These are phyloP conservation scores for Saccharomycopsis capsularis DNA, from an alignment of 805 yeast genomes.

Conservation along the genomic window DNA sequence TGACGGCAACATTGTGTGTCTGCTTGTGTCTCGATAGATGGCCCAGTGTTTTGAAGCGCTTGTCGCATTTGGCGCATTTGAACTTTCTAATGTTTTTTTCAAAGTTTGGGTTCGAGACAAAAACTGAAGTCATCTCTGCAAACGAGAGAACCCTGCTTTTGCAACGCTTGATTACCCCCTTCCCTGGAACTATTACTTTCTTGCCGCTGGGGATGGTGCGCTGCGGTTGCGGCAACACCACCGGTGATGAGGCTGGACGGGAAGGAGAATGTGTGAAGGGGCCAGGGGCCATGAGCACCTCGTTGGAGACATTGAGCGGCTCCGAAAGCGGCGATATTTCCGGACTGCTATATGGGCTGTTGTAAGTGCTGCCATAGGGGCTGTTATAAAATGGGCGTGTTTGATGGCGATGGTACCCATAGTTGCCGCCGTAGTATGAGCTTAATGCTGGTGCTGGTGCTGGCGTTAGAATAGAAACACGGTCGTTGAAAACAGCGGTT, in stretches of 20 bases:
- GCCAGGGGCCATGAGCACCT: background rate
- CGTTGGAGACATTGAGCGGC: background rate
- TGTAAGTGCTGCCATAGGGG: background rate
- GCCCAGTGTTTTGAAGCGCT: slow-evolving; percentile 16
- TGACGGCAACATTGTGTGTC: slow-evolving; percentile 7
- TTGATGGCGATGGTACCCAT: background rate
- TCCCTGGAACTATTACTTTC: background rate
- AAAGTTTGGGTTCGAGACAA: slow-evolving; percentile 19
- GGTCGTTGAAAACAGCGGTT: background rate
- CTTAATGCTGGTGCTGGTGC: background rate
- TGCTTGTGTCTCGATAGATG: slow-evolving; percentile 15
- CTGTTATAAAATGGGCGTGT: background rate
- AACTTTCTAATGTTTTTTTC: slow-evolving; percentile 13
- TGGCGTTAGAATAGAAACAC: too few species aligned
- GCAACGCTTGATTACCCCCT: too few species aligned
- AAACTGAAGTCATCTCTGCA: slow-evolving; percentile 15
- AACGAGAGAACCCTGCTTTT: slow-evolving; percentile 1
- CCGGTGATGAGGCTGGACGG: background rate
- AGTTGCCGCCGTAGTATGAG: too few species aligned
- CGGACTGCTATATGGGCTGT: background rate
- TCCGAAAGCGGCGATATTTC: background rate
- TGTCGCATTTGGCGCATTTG: slow-evolving; percentile 17
- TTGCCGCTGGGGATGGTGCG: background rate
- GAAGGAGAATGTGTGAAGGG: background rate
- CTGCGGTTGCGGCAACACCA: background rate